Percentiles rank a stretch among this genome's conserved stretches.
Evolutionary conservation across 768 basidiomycete species (phyloP).

Genomic region (Mrakia frigida): DNA sequence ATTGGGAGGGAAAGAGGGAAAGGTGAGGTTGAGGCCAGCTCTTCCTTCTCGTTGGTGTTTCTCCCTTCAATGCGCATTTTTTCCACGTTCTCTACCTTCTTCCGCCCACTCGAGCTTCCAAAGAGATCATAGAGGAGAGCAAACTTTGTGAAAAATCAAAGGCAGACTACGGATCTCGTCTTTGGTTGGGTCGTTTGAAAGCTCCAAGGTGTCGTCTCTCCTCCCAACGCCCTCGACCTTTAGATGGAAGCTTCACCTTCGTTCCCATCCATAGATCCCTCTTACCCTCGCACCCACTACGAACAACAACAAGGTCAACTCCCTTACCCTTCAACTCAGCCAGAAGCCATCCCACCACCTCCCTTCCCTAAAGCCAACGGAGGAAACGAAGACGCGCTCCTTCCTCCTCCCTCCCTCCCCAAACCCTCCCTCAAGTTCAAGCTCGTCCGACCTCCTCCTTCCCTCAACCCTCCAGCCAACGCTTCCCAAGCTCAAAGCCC

Average conservation of each 20-base stretch:
- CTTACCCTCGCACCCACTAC: not conserved
- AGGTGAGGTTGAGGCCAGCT: no score
- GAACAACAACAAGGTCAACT: constrained; percentile 13
- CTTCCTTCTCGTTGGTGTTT: no score
- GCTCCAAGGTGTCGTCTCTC: no score
- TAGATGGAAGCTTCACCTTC: not conserved
- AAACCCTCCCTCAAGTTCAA: not conserved
- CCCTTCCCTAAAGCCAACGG: not conserved
- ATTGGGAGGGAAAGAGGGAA: no score
- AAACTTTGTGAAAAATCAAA: no score
- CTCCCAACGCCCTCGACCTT: not conserved
- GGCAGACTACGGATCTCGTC: no score
- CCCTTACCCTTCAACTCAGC: not conserved
- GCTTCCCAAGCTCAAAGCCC: not conserved
- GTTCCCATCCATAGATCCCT: not conserved
- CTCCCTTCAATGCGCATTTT: no score
- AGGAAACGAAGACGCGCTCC: constrained; percentile 2
- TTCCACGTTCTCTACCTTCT: no score
- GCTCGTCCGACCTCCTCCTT: not conserved
- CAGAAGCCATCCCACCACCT: not conserved
- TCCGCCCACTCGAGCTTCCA: no score
- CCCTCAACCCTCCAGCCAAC: not conserved
- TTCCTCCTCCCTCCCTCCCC: not conserved
- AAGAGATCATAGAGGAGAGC: no score
- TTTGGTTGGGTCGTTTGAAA: no score